phyloP scores from a whole-genome alignment of 345 rosid genomes.

The Litchi chinensis region DNA sequence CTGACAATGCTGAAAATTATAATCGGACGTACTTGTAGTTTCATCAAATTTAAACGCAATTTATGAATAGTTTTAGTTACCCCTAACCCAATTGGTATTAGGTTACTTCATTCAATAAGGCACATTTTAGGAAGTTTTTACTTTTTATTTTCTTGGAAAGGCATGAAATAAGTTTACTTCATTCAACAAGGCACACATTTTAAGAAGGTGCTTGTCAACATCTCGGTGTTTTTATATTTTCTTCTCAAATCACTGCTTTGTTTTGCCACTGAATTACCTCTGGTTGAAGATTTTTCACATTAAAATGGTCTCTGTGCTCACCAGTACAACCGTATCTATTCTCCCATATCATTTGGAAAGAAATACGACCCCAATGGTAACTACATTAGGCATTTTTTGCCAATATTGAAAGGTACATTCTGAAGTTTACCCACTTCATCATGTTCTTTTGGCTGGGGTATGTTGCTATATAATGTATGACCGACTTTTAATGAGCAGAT shows the following conservation, averaged over 20 bases:
- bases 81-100: too few relatives aligned
- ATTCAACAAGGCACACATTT: background rate
- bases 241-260: background rate
- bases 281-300: slow-evolving; percentile 2
- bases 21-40: background rate
- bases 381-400: slow-evolving; percentile 85
- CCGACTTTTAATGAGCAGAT: slow-evolving; percentile 44
- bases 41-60: background rate
- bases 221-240: background rate
- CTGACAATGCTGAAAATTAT: background rate
- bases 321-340: slow-evolving; percentile 87
- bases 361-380: slow-evolving; percentile 87
- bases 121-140: too few relatives aligned
- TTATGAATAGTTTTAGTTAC: too few relatives aligned
- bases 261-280: background rate
- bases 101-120: too few relatives aligned
- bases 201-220: background rate
- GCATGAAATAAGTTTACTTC: background rate
- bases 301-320: slow-evolving; percentile 17
- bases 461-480: slow-evolving; percentile 8
- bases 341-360: slow-evolving; percentile 88
- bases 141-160: background rate
- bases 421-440: slow-evolving; percentile 1
- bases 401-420: slow-evolving; percentile 76
- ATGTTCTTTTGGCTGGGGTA: background rate